Evolutionary conservation across 1,139 yeast genomes (phyloP).

Genomic region (Diutina scorzettiae): DNA sequence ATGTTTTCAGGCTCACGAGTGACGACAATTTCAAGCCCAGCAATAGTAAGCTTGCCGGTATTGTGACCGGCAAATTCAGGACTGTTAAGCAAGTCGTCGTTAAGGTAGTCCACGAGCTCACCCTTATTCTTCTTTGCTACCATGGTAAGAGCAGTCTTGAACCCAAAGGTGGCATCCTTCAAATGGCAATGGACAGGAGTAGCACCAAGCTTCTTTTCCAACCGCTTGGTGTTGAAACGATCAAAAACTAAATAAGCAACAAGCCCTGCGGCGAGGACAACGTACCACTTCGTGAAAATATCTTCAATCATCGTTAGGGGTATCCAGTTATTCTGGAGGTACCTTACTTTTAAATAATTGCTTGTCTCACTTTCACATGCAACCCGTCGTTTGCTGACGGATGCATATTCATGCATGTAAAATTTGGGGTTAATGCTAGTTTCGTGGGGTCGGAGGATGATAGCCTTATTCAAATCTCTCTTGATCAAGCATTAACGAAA

Average conservation of each 20-base stretch:
- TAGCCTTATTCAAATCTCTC: no score
- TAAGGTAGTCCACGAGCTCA: slow-evolving; percentile 3
- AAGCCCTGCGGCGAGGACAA: not conserved
- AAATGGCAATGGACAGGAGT: not conserved
- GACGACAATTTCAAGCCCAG: slow-evolving; percentile 14
- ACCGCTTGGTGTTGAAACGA: not conserved
- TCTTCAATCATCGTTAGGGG: not conserved
- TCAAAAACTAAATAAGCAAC: slow-evolving; percentile 1
- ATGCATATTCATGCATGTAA: no score
- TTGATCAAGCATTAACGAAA: no score
- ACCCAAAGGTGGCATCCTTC: slow-evolving; percentile 1
- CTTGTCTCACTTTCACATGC: no score
- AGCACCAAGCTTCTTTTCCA: slow-evolving; percentile 5
- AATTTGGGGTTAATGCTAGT: no score
- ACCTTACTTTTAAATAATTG: no score
- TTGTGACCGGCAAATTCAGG: not conserved
- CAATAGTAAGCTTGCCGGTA: slow-evolving; percentile 9
- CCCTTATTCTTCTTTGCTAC: slow-evolving; percentile 3
- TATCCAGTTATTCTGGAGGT: no score
- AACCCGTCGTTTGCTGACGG: no score
- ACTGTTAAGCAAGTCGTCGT: not conserved
- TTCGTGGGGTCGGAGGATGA: no score
- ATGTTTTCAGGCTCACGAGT: slow-evolving; percentile 29
- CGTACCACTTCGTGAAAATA: slow-evolving; percentile 1
- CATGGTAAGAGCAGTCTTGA: not conserved